Conservation (phyloP, 495 filamentous ascomycete species). For the Amorphotheca resinae region DNA sequence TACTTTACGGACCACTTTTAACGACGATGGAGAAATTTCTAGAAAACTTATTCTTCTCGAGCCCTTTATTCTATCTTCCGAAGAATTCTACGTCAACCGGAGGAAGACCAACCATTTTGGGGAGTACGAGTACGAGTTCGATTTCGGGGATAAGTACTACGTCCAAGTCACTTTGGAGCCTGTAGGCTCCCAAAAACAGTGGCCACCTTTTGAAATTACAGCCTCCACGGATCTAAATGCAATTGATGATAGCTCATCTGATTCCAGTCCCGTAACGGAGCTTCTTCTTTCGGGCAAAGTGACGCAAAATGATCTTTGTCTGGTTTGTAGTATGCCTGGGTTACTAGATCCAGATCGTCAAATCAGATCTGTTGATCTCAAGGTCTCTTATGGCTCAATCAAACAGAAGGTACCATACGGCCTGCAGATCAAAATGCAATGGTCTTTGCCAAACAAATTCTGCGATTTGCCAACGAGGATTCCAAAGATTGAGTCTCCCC, state of each 20-base stretch:
- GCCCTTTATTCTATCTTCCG: conserved; percentile 34
- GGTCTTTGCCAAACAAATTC: conserved; percentile 10
- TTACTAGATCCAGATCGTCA: conserved; percentile 4
- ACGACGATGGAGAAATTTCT: conserved; percentile 2
- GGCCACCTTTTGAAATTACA: conserved; percentile 29
- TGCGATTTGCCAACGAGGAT: background rate
- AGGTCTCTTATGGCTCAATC: background rate
- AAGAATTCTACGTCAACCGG: conserved; percentile 34
- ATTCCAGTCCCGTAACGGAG: conserved; percentile 1
- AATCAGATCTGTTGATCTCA: conserved; percentile 1
- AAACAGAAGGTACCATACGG: conserved; percentile 3
- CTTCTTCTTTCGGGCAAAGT: conserved; percentile 1
- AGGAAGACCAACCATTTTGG: conserved; percentile 1
- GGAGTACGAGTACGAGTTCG: conserved; percentile 18
- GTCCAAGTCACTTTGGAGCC: conserved; percentile 35
- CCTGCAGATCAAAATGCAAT: conserved; percentile 6
- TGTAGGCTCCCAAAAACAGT: conserved; percentile 27
- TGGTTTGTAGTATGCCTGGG: background rate
- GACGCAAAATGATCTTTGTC: conserved; percentile 2
- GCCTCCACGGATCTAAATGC: background rate
- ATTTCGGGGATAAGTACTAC: conserved; percentile 32
- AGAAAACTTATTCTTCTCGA: conserved; percentile 25
- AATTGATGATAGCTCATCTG: background rate
- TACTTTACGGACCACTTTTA: conserved; percentile 7
- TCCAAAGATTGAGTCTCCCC: background rate